A percentile compares a stretch with the other conserved stretches of the same genome.
phyloP scores from a whole-genome alignment of 2,329 filamentous ascomycete genomes.

The Plenodomus biglobosus region DNA sequence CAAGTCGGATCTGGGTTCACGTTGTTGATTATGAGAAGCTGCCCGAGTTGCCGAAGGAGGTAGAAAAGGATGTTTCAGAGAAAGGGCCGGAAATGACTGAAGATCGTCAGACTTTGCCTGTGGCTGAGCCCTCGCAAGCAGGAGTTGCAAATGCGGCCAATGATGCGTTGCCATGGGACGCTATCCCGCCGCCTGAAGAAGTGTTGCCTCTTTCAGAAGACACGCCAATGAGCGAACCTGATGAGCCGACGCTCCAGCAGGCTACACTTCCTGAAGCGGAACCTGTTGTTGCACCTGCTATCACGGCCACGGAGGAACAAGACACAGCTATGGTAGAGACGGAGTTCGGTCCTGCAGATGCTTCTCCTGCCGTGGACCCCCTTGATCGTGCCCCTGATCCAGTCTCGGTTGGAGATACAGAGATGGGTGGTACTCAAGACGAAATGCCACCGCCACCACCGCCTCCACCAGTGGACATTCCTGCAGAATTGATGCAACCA shows the following conservation, averaged over 20 bases:
- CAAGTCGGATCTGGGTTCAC: slow-evolving; percentile 40
- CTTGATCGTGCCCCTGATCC: neutral
- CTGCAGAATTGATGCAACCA: slow-evolving; percentile 17
- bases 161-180: slow-evolving; percentile 4
- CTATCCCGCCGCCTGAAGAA: slow-evolving; percentile 5
- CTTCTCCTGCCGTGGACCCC: neutral
- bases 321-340: slow-evolving; percentile 32
- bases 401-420: slow-evolving; percentile 25
- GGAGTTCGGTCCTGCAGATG: slow-evolving; percentile 8
- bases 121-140: neutral
- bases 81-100: slow-evolving; percentile 1
- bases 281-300: slow-evolving; percentile 1
- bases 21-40: slow-evolving; percentile 34
- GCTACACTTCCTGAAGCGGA: slow-evolving; percentile 6
- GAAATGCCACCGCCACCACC: slow-evolving; percentile 33
- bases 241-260: slow-evolving; percentile 20
- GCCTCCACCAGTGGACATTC: slow-evolving; percentile 23
- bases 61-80: slow-evolving; percentile 1
- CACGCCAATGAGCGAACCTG: slow-evolving; percentile 45
- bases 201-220: slow-evolving; percentile 29
- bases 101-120: neutral
- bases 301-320: slow-evolving; percentile 3
- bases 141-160: neutral
- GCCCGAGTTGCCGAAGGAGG: slow-evolving; percentile 30
- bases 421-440: slow-evolving; percentile 43